Base-by-base conservation (phyloP, 176 grass and related monocot genomes). In the Chrysopogon serrulatus region DNA sequence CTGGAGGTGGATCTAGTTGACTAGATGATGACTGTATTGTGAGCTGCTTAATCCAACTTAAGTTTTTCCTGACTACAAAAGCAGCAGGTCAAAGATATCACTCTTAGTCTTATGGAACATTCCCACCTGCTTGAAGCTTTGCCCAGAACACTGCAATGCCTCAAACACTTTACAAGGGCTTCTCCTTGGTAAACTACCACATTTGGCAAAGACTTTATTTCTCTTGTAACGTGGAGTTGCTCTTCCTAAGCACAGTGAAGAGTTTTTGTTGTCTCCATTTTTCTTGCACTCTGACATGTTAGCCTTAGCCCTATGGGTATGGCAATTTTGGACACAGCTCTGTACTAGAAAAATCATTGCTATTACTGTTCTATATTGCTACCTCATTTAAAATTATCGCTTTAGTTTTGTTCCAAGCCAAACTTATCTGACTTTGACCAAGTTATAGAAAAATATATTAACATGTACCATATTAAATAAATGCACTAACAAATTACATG, bases 221-320 rank as follows among this genome's bases (percentile, higher is more conserved):
- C 43, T 67, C 17, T 60, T 57, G 73, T 47, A 62, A 24, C 9
- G 53, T n/a, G 21, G 9, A 60, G n/a, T 60, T 26, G 61, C 28
- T 31, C 26, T 30, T 68, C 13, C 21, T 67, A 68, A 26, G 44
- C 33, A 24, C 34, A 54, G 35, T 7, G 2, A 77, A 43, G 33
- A 43, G 57, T 36, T 78, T 86, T 82, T 79, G n/a, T 60, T 74
- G 8, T 19, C 31, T 68, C 57, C 31, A 74, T 24, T 74, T 74
- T 27, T 84, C 43, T 47, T 90, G 51, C 56, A 82, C 37, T 24
- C 15, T 40, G 33, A 14, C 48, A 24, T 56, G 19, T 33, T 11
- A 77, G 24, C 54, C 67, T 33, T 11, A 77, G 24, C 54, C 67
- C 27, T 74, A 49, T 13, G 9, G 53, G 44, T 74, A 60, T 81